phyloP scores from a whole-genome alignment of 805 yeast species.

The Yarrowia sp. region DNA sequence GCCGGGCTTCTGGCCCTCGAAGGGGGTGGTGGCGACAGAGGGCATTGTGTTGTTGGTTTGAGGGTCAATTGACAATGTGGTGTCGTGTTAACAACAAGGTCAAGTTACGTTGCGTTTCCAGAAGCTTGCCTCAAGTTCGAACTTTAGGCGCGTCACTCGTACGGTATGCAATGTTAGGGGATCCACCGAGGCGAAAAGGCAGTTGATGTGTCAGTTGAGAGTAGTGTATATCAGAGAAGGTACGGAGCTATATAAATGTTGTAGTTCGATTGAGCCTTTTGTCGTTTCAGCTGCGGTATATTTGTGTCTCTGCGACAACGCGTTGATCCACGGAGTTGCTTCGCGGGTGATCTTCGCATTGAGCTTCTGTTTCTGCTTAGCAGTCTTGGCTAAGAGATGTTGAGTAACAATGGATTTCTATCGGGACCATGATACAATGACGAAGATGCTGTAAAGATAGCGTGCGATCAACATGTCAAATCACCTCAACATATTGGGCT shows the following conservation, averaged over 20 bases:
- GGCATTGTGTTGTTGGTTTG: slow-evolving; percentile 16
- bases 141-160: slow-evolving; percentile 29
- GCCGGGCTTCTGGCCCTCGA: slow-evolving; percentile 94
- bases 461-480: too few relatives aligned
- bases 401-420: too few relatives aligned
- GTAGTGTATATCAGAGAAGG: too few relatives aligned
- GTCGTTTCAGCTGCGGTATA: background rate
- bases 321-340: background rate
- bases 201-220: too few relatives aligned
- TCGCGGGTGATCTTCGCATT: background rate
- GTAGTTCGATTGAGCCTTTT: too few relatives aligned
- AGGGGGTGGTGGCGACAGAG: slow-evolving; percentile 70
- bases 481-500: background rate
- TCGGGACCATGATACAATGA: too few relatives aligned
- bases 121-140: slow-evolving; percentile 4
- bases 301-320: background rate
- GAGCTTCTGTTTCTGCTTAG: background rate
- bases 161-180: slow-evolving; percentile 34
- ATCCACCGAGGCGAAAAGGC: background rate
- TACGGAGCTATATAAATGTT: too few relatives aligned
- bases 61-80: slow-evolving; percentile 4
- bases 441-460: too few relatives aligned
- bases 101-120: slow-evolving; percentile 18
- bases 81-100: slow-evolving; percentile 10
- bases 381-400: too few relatives aligned